These are phyloP conservation scores for Monilinia polystroma DNA, from an alignment of 2,329 filamentous ascomycete species.

Conservation along the genomic window DNA sequence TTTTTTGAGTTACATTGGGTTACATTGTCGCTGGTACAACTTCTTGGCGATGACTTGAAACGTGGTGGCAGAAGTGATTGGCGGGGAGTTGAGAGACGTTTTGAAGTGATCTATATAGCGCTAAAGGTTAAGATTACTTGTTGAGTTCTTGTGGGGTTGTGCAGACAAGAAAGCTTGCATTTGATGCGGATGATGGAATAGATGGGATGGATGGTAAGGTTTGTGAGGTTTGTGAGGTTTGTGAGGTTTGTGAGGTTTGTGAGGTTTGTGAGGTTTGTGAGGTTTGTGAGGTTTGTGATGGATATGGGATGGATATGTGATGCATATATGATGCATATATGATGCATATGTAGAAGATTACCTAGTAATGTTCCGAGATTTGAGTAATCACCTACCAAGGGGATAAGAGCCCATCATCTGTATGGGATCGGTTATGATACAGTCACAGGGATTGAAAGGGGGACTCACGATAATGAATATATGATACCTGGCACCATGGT, in stretches of 20 bases:
- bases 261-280: no score
- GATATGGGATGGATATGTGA: no score
- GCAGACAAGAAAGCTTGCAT: background rate
- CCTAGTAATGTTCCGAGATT: background rate
- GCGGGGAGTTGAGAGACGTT: background rate
- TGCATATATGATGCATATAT: no score
- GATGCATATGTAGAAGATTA: background rate
- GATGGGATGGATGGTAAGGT: background rate
- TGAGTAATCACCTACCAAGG: background rate
- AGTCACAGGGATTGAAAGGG: background rate
- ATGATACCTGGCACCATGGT: background rate
- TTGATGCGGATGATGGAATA: background rate
- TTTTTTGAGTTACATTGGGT: background rate
- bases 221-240: background rate
- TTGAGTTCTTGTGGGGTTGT: background rate
- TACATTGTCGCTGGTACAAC: background rate
- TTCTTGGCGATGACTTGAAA: conserved; percentile 12
- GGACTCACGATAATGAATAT: background rate
- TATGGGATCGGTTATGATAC: background rate
- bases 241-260: no score
- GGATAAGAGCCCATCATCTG: background rate
- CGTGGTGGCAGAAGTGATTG: conserved; percentile 11
- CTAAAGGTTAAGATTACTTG: no score
- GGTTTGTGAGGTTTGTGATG: no score
- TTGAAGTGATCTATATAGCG: background rate